Evolutionary conservation across 345 rosid genomes (phyloP).

Genomic region (Chamaenerion angustifolium): DNA sequence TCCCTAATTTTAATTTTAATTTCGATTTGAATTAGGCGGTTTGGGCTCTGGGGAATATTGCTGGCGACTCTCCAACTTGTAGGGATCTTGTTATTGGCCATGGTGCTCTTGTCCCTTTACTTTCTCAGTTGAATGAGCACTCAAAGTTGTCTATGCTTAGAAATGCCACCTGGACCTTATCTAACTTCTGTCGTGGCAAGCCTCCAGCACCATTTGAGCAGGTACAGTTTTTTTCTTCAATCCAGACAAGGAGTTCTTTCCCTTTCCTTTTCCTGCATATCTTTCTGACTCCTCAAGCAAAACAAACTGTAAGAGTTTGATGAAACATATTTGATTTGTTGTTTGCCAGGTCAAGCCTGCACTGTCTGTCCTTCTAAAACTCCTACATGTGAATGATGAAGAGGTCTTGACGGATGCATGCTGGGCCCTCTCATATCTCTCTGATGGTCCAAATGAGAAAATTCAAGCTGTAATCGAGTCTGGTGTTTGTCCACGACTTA

Average conservation of each 20-base stretch:
- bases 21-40: conserved; percentile 22
- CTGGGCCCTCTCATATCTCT: conserved; percentile 70
- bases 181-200: conserved; percentile 47
- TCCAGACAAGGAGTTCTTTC: too few relatives aligned
- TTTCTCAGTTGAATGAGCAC: conserved; percentile 35
- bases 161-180: conserved; percentile 51
- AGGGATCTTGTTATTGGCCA: conserved; percentile 42
- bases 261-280: too few relatives aligned
- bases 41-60: conserved; percentile 62
- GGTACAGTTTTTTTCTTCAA: conserved; percentile 9
- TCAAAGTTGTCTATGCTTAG: conserved; percentile 45
- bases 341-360: conserved; percentile 60
- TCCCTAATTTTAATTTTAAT: not conserved
- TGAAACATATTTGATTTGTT: not conserved
- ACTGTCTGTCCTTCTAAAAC: conserved; percentile 56
- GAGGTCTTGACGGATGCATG: conserved; percentile 88
- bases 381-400: conserved; percentile 58
- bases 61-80: conserved; percentile 43
- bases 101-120: conserved; percentile 38
- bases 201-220: conserved; percentile 47
- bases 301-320: too few relatives aligned
- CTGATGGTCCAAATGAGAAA: conserved; percentile 84
- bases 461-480: conserved; percentile 77
- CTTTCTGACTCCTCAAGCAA: too few relatives aligned
- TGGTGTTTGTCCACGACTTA: conserved; percentile 69